These are phyloP conservation scores for Arthrobotrys musiformis DNA, from an alignment of 2,329 filamentous ascomycete genomes.

Conservation along the genomic window DNA sequence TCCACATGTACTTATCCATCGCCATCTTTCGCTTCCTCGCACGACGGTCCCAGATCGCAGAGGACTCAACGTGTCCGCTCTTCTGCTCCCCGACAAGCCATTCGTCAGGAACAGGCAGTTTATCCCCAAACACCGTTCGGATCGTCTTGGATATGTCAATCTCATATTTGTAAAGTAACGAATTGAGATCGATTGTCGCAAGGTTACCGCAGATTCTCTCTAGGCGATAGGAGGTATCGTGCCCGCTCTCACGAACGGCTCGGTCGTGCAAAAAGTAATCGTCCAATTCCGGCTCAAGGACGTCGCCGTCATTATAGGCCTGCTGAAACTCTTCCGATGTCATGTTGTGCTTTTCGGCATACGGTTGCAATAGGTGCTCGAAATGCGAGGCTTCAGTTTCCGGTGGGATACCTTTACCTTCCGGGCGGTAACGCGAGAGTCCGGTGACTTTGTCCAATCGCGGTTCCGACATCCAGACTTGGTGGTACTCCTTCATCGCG, in stretches of 20 bases:
- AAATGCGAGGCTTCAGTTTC: slow-evolving; percentile 92
- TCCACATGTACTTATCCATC: slow-evolving; percentile 95
- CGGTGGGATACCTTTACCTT: slow-evolving; percentile 85
- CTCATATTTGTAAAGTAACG: slow-evolving; percentile 95
- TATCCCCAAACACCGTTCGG: slow-evolving; percentile 83
- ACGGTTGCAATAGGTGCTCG: slow-evolving; percentile 81
- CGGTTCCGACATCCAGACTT: slow-evolving; percentile 83
- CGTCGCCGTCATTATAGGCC: slow-evolving; percentile 81
- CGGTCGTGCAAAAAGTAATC: slow-evolving; percentile 96
- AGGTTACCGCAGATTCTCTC: slow-evolving; percentile 88
- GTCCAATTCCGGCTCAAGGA: slow-evolving; percentile 88
- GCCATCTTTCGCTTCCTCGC: slow-evolving; percentile 83
- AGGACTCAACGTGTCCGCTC: slow-evolving; percentile 79
- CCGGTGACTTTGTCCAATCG: slow-evolving; percentile 81
- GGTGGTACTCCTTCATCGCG: slow-evolving; percentile 96
- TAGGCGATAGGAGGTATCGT: slow-evolving; percentile 94
- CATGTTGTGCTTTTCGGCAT: slow-evolving; percentile 84
- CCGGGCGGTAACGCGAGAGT: slow-evolving; percentile 84
- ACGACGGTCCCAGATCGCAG: slow-evolving; percentile 88
- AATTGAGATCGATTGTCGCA: slow-evolving; percentile 94
- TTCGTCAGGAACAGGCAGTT: slow-evolving; percentile 80
- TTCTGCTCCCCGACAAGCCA: slow-evolving; percentile 76
- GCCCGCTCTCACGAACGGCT: slow-evolving; percentile 93
- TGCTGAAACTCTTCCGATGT: slow-evolving; percentile 83
- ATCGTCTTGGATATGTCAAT: slow-evolving; percentile 90